Conservation (phyloP, 139 green algal genomes). For the Dunaliella primolecta region DNA sequence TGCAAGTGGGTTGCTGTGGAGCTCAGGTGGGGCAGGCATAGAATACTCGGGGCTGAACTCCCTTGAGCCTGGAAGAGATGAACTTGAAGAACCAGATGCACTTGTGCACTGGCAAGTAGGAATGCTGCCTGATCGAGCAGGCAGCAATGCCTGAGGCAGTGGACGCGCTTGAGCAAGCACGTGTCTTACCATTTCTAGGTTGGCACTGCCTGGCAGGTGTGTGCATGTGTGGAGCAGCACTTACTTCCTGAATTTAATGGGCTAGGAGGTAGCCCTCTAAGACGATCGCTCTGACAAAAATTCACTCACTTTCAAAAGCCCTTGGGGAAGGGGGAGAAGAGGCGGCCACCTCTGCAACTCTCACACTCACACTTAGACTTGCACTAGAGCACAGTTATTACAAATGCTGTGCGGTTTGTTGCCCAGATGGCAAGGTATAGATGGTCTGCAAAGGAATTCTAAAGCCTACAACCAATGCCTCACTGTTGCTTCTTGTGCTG, state of each 20-base stretch:
- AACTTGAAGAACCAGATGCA: not conserved
- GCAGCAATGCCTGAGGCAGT: not conserved
- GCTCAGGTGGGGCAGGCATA: not conserved
- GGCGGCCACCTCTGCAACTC: not conserved
- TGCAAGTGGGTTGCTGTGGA: no score
- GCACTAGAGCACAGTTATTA: no score
- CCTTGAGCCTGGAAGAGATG: not conserved
- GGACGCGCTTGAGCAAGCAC: not conserved
- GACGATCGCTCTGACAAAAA: not conserved
- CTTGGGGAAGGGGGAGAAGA: not conserved
- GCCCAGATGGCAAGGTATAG: no score
- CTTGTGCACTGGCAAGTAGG: not conserved
- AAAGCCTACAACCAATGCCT: no score
- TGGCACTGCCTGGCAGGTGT: not conserved
- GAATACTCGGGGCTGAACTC: not conserved
- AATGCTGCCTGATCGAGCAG: not conserved
- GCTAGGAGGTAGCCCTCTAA: not conserved
- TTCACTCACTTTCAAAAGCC: not conserved
- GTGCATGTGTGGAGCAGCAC: not conserved
- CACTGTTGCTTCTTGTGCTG: no score
- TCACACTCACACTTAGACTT: not conserved
- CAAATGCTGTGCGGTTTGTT: no score
- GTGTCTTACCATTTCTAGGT: not conserved
- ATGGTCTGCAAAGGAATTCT: no score
- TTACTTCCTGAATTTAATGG: not conserved